Conservation (phyloP, 2,329 filamentous ascomycete species). For the Xylariaceae sp. region DNA sequence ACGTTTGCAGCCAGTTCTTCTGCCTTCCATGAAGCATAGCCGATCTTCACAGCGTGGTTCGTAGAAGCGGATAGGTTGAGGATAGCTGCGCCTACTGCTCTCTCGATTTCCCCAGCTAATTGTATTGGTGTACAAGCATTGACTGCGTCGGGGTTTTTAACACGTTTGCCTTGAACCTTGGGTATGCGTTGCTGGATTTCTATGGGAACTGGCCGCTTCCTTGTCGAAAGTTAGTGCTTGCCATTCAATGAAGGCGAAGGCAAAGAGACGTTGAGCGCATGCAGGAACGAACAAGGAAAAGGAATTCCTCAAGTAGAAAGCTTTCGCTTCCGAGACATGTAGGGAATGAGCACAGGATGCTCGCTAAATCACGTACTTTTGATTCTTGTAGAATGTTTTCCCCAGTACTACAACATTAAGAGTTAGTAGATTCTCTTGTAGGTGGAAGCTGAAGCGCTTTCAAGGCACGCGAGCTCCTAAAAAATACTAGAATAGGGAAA, state of each 20-base stretch:
- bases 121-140: conserved; percentile 64
- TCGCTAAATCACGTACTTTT: conserved; percentile 21
- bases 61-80: conserved; percentile 80
- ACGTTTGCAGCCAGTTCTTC: conserved; percentile 83
- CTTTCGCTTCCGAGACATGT: background rate
- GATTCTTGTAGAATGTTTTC: conserved; percentile 86
- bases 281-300: background rate
- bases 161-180: conserved; percentile 64
- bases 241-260: background rate
- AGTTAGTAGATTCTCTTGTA: background rate
- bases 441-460: background rate
- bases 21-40: conserved; percentile 73
- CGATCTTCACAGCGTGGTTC: conserved; percentile 82
- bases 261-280: background rate
- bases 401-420: conserved; percentile 63
- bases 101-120: conserved; percentile 81
- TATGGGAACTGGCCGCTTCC: conserved; percentile 87
- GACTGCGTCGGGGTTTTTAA: conserved; percentile 58
- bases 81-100: conserved; percentile 76
- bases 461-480: too few relatives aligned
- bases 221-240: conserved; percentile 49
- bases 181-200: conserved; percentile 67
- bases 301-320: background rate
- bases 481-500: too few relatives aligned
- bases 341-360: background rate